Percentiles rank a stretch among this genome's conserved stretches.
Evolutionary conservation across 805 yeast species (phyloP).

Genomic region (Priceomyces melissophilus): DNA sequence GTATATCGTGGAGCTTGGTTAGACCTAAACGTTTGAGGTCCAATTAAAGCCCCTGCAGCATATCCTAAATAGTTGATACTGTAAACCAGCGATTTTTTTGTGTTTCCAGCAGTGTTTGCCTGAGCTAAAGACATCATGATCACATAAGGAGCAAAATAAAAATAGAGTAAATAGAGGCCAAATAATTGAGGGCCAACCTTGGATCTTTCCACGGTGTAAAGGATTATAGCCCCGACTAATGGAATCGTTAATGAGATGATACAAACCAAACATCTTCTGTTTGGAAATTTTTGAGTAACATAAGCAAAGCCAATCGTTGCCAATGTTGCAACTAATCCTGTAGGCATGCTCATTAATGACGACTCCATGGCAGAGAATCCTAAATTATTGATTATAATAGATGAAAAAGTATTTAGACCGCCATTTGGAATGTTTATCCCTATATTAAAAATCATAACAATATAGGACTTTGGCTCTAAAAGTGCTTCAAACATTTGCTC

Average conservation of each 20-base stretch:
- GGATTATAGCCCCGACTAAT: conserved; percentile 18
- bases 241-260: conserved; percentile 11
- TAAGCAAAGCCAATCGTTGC: conserved; percentile 27
- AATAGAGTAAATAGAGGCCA: conserved; percentile 32
- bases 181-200: conserved; percentile 19
- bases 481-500: conserved; percentile 17
- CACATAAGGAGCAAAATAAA: conserved; percentile 27
- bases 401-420: conserved; percentile 26
- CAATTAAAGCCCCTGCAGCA: conserved; percentile 25
- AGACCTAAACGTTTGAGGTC: conserved; percentile 21
- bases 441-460: conserved; percentile 21
- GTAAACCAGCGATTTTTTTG: conserved; percentile 29
- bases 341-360: conserved; percentile 23
- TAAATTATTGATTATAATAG: conserved; percentile 25
- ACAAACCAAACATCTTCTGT: conserved; percentile 11
- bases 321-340: conserved; percentile 28
- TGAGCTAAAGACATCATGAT: conserved; percentile 22
- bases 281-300: conserved; percentile 24
- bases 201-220: conserved; percentile 14
- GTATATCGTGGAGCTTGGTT: conserved; percentile 19
- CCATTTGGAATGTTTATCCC: conserved; percentile 29
- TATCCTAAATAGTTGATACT: conserved; percentile 33
- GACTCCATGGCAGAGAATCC: conserved; percentile 19
- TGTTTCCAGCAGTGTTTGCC: conserved; percentile 29
- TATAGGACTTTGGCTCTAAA: conserved; percentile 15